Evolutionary conservation across 352 stramenopile genomes (phyloP).

Genomic region (Phytophthora capsici): DNA sequence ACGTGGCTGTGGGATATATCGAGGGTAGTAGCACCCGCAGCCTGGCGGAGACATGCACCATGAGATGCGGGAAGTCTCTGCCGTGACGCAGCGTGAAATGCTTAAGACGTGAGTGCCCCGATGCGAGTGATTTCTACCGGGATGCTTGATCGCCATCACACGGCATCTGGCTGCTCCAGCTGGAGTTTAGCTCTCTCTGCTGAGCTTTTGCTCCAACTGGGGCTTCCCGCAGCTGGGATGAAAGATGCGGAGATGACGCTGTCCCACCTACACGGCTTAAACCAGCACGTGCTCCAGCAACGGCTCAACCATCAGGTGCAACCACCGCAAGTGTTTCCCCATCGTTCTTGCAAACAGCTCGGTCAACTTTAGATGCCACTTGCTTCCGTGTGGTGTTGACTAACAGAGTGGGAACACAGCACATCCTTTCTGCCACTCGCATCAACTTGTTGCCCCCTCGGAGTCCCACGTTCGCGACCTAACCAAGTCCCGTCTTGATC

Average conservation of each 20-base stretch:
- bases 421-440: slow-evolving; percentile 33
- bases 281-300: slow-evolving; percentile 16
- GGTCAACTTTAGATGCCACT: slow-evolving; percentile 34
- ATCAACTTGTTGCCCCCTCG: slow-evolving; percentile 27
- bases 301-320: slow-evolving; percentile 9
- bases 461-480: slow-evolving; percentile 23
- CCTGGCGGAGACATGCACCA: slow-evolving; percentile 8
- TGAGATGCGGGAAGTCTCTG: not conserved
- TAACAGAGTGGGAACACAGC: slow-evolving; percentile 17
- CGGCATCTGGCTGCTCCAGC: slow-evolving; percentile 21
- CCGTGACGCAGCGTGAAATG: slow-evolving; percentile 13
- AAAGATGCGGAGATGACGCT: slow-evolving; percentile 30
- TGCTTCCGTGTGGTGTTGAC: slow-evolving; percentile 26
- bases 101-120: slow-evolving; percentile 5
- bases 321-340: slow-evolving; percentile 13
- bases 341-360: slow-evolving; percentile 33
- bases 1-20: slow-evolving; percentile 20
- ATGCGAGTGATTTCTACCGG: slow-evolving; percentile 2
- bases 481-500: slow-evolving; percentile 22
- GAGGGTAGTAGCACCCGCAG: not conserved
- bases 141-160: slow-evolving; percentile 13
- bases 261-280: slow-evolving; percentile 23
- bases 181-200: slow-evolving; percentile 17
- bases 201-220: slow-evolving; percentile 26
- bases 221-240: slow-evolving; percentile 19